phyloP scores from a whole-genome alignment of 2,329 filamentous ascomycete species.

The Penicillium sclerotiorum region DNA sequence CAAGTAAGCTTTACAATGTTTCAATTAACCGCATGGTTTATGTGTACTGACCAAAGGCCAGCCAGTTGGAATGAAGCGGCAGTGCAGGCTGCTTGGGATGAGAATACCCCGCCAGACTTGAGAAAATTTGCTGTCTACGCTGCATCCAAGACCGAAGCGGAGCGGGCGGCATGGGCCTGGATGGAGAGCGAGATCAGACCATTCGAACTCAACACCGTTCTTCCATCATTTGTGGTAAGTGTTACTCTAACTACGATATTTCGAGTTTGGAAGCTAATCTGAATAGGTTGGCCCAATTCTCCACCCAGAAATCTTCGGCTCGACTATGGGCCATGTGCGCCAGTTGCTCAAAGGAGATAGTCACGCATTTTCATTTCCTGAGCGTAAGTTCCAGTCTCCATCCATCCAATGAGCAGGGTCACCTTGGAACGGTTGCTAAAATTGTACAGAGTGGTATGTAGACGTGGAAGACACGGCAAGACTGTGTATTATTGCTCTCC shows the following conservation, averaged over 20 bases:
- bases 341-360: slow-evolving; percentile 11
- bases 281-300: slow-evolving; percentile 37
- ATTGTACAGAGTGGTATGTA: slow-evolving; percentile 46
- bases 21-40: too few relatives aligned
- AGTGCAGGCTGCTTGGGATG: slow-evolving; percentile 39
- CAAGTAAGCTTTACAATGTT: slow-evolving; percentile 6
- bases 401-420: background rate
- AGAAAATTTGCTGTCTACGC: slow-evolving; percentile 21
- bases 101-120: slow-evolving; percentile 27
- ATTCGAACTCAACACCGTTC: slow-evolving; percentile 48
- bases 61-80: slow-evolving; percentile 23
- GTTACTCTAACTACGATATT: too few relatives aligned
- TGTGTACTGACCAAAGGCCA: too few relatives aligned
- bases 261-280: too few relatives aligned
- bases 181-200: slow-evolving; percentile 45
- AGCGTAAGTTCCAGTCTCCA: slow-evolving; percentile 14
- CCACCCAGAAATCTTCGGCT: slow-evolving; percentile 28
- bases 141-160: slow-evolving; percentile 51
- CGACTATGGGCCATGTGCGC: slow-evolving; percentile 16
- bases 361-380: slow-evolving; percentile 8
- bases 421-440: background rate
- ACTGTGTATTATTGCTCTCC: slow-evolving; percentile 56
- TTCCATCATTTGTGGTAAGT: slow-evolving; percentile 37
- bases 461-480: slow-evolving; percentile 54
- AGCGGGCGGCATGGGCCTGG: slow-evolving; percentile 53